Evolutionary conservation across 257 asterid genomes (phyloP), one percentile per base, ranked within the genome.

Genomic region (Apocynum venetum): DNA sequence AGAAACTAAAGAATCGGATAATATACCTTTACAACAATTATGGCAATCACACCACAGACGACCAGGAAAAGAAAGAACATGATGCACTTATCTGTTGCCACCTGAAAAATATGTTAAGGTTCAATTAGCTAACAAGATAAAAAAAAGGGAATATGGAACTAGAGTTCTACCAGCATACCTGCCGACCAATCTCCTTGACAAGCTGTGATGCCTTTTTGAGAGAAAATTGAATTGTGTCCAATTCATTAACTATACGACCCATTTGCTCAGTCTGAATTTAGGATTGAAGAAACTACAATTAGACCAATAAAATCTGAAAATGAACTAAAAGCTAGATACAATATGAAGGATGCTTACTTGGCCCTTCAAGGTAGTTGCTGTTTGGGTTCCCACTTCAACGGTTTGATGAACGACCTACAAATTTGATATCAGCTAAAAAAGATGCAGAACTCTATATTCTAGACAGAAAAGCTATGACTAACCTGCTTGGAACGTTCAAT

Each of bases 401-500:
- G 99, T 96, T 92, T 91, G 95, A 84, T 96, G 97, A 84, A 96
- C 99, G 79, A 96, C 99, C 99, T 96, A 81, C 71, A 80, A 68
- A 63, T 75, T 25, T 79, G 72, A 66, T 79, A 19, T 49, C 73
- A 77, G 80, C 83, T 83, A 9, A 80, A 75, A 8, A 65, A 76
- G 72, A 63, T 20, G 10, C 68, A 72, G 41, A 83, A 73, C 78
- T 47, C 52, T 48, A 57, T 40, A 79, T 67, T 72, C 52, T 25
- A 71, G 81, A 74, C 81, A 73, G 79, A 66, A 43, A 78, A 72
- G 57, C 65, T 46, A 71, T 53, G 60, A 40, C 73, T 75, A 75
- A 91, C 99, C 96, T 96, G 99, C 88, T 96, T 91, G 77, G 99
- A 96, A 77, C 99, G 98, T 82, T 96, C 98, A 86, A 96, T 89